These are phyloP conservation scores for Solanum tacnaense DNA, from an alignment of 257 asterid species.

Conservation along the genomic window DNA sequence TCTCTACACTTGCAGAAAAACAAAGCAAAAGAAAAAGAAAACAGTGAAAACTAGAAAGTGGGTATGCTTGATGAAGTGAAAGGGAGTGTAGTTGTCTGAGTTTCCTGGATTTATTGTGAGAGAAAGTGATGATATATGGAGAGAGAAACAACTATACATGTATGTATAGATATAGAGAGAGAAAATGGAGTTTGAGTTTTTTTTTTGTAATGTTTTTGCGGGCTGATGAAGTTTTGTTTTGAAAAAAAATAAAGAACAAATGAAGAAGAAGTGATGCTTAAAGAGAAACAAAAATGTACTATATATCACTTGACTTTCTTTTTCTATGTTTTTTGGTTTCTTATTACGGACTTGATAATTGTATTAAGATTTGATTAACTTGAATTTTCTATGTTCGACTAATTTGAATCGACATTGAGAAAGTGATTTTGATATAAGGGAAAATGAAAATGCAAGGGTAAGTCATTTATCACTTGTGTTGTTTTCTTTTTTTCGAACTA, in stretches of 20 bases:
- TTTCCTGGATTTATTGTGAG: not conserved
- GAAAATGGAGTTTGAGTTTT: not conserved
- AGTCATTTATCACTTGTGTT: not conserved
- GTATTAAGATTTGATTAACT: not conserved
- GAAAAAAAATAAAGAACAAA: too few relatives aligned
- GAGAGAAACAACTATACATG: not conserved
- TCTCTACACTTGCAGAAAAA: not conserved
- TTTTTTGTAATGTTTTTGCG: not conserved
- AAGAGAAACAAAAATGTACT: not conserved
- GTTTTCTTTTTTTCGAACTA: not conserved
- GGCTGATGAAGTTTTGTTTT: not conserved
- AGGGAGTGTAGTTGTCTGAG: not conserved
- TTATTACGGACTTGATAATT: not conserved
- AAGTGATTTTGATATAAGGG: not conserved
- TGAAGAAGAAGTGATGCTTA: not conserved
- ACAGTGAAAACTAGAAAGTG: not conserved
- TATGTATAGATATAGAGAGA: not conserved
- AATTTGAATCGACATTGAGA: fast-evolving
- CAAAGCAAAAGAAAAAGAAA: not conserved
- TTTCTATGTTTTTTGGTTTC: not conserved
- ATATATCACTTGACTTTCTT: not conserved
- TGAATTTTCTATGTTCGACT: fast-evolving
- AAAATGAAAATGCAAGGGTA: not conserved
- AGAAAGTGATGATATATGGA: not conserved
- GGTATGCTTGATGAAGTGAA: not conserved